Evolutionary conservation across 23 red algal genomes (phyloP).

Genomic region (Gracilaria vermiculophylla): DNA sequence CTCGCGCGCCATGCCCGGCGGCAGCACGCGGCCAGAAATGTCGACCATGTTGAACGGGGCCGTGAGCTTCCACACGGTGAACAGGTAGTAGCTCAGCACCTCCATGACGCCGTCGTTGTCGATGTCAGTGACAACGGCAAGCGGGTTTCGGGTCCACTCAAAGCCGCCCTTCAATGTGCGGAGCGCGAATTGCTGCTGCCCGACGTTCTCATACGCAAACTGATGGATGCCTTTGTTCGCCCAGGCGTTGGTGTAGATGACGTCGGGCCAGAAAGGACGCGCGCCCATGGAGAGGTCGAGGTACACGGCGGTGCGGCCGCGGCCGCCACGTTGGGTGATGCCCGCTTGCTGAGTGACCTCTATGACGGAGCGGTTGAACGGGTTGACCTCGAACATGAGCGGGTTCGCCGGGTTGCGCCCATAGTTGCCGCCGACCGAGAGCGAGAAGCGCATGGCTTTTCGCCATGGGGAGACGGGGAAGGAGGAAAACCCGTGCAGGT

Average conservation of each 20-base stretch:
- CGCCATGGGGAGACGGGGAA: background rate
- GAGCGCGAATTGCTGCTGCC: background rate
- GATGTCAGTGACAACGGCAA: conserved; percentile 18
- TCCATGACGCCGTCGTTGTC: conserved; percentile 29
- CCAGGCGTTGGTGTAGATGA: conserved; percentile 13
- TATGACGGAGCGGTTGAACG: background rate
- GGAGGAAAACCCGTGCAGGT: background rate
- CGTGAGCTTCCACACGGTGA: background rate
- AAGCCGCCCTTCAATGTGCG: background rate
- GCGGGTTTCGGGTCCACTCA: background rate
- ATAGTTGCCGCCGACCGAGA: background rate
- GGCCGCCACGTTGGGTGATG: background rate
- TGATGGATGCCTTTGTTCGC: background rate
- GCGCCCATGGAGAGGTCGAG: background rate
- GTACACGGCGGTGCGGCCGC: conserved; percentile 17
- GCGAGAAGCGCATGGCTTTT: conserved; percentile 7
- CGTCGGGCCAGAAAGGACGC: background rate
- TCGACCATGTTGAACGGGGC: background rate
- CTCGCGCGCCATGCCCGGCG: background rate
- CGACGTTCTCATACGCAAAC: conserved; percentile 35
- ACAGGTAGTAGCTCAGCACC: background rate
- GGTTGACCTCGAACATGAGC: background rate
- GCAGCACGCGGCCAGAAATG: background rate
- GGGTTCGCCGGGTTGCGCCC: background rate
- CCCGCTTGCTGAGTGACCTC: conserved; percentile 1